These are phyloP conservation scores for Byssothecium circinans DNA, from an alignment of 2,329 filamentous ascomycete genomes.

Conservation along the genomic window DNA sequence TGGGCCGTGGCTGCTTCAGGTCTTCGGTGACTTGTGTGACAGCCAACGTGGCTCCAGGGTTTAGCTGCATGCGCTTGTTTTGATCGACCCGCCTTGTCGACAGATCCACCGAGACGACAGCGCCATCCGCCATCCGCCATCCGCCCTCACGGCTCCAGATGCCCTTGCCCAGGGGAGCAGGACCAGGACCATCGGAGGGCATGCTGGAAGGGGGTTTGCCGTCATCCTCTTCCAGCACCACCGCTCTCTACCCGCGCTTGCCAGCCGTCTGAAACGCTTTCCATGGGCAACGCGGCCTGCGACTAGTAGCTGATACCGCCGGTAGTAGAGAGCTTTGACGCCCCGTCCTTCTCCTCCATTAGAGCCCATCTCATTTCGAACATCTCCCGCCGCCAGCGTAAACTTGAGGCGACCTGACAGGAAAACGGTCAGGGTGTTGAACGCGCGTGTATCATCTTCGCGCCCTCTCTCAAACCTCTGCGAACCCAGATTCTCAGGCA, in stretches of 20 bases:
- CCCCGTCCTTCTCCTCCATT: neutral
- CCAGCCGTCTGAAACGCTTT: conserved; percentile 34
- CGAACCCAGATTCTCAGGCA: conserved; percentile 15
- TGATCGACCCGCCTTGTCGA: conserved; percentile 45
- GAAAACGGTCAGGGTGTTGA: conserved; percentile 21
- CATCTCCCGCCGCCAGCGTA: neutral
- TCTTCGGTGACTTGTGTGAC: conserved; percentile 4
- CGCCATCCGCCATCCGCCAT: conserved; percentile 42
- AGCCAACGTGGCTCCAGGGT: conserved; percentile 45
- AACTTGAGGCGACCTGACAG: conserved; percentile 28
- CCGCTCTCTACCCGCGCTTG: conserved; percentile 33
- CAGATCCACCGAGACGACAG: conserved; percentile 40
- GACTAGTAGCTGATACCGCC: conserved; percentile 17
- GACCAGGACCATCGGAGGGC: conserved; percentile 33
- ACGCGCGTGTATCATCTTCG: conserved; percentile 26
- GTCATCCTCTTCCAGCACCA: conserved; percentile 21
- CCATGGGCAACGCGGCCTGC: conserved; percentile 26
- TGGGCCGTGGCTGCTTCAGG: too few relatives aligned
- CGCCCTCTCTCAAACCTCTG: conserved; percentile 31
- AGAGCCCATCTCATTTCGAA: conserved; percentile 10
- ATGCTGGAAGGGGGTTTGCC: conserved; percentile 26
- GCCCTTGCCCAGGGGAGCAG: too few relatives aligned
- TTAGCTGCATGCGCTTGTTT: conserved; percentile 44
- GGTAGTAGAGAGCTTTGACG: too few relatives aligned
- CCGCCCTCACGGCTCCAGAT: conserved; percentile 35